Conservation (phyloP, 192 early-diverging fungal genomes). For the Geranomyces michiganensis region DNA sequence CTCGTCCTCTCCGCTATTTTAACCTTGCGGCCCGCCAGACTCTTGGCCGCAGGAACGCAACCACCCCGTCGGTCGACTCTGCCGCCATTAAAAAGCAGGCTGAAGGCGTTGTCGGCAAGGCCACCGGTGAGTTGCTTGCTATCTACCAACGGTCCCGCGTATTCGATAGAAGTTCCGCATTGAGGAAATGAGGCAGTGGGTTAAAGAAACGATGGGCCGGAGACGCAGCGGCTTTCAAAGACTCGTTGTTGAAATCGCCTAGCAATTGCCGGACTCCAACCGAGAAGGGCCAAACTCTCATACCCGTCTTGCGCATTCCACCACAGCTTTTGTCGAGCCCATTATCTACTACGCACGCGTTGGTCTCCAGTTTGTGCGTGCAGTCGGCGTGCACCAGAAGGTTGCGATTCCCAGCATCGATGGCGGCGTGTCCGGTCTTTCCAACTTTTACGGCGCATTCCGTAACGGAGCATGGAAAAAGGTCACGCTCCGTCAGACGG, state of each 20-base stretch:
- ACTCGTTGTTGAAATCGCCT: too few relatives aligned
- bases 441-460: slow-evolving; percentile 45
- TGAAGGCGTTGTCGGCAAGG: slow-evolving; percentile 24
- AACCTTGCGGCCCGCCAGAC: slow-evolving; percentile 30
- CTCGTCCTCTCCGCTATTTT: slow-evolving; percentile 25
- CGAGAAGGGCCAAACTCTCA: background rate
- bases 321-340: slow-evolving; percentile 39
- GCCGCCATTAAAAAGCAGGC: slow-evolving; percentile 25
- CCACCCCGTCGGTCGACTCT: slow-evolving; percentile 27
- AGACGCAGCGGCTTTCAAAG: too few relatives aligned
- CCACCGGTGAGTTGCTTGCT: slow-evolving; percentile 24
- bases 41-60: slow-evolving; percentile 24
- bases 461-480: slow-evolving; percentile 60
- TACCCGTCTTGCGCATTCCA: background rate
- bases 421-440: slow-evolving; percentile 41
- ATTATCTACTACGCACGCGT: slow-evolving; percentile 52
- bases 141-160: too few relatives aligned
- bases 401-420: slow-evolving; percentile 41
- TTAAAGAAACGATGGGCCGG: too few relatives aligned
- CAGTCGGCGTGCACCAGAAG: slow-evolving; percentile 46
- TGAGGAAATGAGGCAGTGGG: too few relatives aligned
- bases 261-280: too few relatives aligned
- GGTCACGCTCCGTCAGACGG: slow-evolving; percentile 50
- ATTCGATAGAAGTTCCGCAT: too few relatives aligned
- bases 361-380: slow-evolving; percentile 45